Conservation (phyloP, 495 filamentous ascomycete species). For the Penicillium chermesinum region DNA sequence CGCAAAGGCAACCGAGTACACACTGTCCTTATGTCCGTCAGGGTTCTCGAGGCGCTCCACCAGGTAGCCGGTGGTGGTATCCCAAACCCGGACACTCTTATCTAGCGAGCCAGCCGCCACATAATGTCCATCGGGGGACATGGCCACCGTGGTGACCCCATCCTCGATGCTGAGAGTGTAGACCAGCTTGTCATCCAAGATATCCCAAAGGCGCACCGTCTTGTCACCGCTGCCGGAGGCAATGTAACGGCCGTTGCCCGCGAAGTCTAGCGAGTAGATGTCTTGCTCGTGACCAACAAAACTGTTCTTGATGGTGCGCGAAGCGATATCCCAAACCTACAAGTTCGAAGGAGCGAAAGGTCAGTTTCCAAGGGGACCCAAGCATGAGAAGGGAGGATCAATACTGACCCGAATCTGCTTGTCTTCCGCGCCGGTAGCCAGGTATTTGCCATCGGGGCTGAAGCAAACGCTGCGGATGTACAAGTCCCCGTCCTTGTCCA, state of each 20-base stretch:
- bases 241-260: constrained; percentile 79
- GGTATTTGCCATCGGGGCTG: constrained; percentile 83
- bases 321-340: constrained; percentile 89
- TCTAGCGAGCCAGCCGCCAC: constrained; percentile 85
- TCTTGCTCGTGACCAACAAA: constrained; percentile 88
- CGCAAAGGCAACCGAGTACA: constrained; percentile 89
- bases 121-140: constrained; percentile 81
- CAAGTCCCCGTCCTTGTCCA: constrained; percentile 77
- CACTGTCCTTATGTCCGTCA: constrained; percentile 85
- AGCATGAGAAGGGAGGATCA: not conserved
- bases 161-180: constrained; percentile 81
- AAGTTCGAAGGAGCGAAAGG: too few relatives aligned
- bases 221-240: constrained; percentile 85
- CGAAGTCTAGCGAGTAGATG: constrained; percentile 90
- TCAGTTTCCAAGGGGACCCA: not conserved
- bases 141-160: constrained; percentile 86
- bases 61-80: constrained; percentile 71
- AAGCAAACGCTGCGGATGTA: constrained; percentile 93
- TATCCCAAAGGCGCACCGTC: constrained; percentile 86
- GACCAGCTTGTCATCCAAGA: constrained; percentile 66
- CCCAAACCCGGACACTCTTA: constrained; percentile 89
- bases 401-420: constrained; percentile 79
- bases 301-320: constrained; percentile 69
- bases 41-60: constrained; percentile 79
- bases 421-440: constrained; percentile 86